Evolutionary conservation across 2,329 filamentous ascomycete genomes (phyloP).

Genomic region (Dothistroma septosporum): DNA sequence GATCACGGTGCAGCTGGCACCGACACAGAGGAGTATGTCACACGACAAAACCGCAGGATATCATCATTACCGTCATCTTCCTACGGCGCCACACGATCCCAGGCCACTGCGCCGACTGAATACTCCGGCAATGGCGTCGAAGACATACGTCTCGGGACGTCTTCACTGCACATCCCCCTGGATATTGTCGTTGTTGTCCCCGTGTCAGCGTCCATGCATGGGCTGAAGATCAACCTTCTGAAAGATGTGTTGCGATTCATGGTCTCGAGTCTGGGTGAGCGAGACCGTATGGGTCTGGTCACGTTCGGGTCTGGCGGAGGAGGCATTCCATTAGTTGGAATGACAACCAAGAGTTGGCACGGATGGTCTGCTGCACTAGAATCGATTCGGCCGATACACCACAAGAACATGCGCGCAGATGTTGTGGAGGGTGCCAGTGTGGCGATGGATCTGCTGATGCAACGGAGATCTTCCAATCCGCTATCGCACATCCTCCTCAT

Average conservation of each 20-base stretch:
- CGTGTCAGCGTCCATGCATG: constrained; percentile 97
- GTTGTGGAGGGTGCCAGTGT: constrained; percentile 97
- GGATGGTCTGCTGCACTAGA: constrained; percentile 84
- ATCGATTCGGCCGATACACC: constrained; percentile 86
- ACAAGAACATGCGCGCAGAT: constrained; percentile 94
- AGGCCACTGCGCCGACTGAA: constrained; percentile 83
- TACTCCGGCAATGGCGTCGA: constrained; percentile 57
- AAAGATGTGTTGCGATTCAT: constrained; percentile 90
- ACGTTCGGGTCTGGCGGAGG: constrained; percentile 94
- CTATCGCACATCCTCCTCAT: constrained; percentile 94
- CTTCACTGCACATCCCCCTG: constrained; percentile 77
- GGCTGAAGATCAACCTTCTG: constrained; percentile 94
- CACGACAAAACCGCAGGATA: constrained; percentile 58
- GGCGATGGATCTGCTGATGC: constrained; percentile 97
- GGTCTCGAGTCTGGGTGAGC: constrained; percentile 80
- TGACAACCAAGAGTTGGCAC: constrained; percentile 92
- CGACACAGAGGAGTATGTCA: constrained; percentile 38
- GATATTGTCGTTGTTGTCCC: constrained; percentile 96
- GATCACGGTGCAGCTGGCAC: constrained; percentile 61
- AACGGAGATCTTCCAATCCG: constrained; percentile 91
- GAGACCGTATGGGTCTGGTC: constrained; percentile 93
- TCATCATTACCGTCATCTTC: constrained; percentile 78
- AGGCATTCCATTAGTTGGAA: constrained; percentile 91
- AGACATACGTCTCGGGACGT: constrained; percentile 44
- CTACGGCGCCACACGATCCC: constrained; percentile 77